Evolutionary conservation across 805 yeast genomes (phyloP).

Genomic region (Lipomyces anomalus): DNA sequence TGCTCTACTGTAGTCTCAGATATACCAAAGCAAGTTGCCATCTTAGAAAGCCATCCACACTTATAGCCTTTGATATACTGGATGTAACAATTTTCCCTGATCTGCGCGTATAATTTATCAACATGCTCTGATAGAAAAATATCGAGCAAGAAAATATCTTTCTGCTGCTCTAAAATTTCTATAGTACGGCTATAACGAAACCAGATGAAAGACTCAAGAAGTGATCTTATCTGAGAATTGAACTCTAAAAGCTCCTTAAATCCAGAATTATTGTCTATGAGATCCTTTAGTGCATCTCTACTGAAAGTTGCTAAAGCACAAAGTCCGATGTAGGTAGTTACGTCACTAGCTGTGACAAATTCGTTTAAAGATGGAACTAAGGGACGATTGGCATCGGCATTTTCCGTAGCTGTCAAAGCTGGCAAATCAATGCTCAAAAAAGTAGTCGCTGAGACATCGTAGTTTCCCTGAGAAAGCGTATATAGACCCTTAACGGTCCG

Average conservation of each 20-base stretch:
- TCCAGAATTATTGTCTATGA: conserved; percentile 12
- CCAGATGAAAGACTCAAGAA: conserved; percentile 17
- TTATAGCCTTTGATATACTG: conserved; percentile 20
- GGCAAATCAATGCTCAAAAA: conserved; percentile 3
- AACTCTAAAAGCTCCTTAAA: conserved; percentile 16
- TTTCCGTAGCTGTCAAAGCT: neutral
- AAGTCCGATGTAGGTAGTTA: conserved; percentile 15
- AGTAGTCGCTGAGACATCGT: conserved; percentile 6
- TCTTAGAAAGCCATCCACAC: conserved; percentile 12
- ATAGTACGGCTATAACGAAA: conserved; percentile 12
- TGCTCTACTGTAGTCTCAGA: conserved; percentile 7
- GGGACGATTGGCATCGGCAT: neutral
- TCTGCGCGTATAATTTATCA: conserved; percentile 6
- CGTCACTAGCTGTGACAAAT: conserved; percentile 12
- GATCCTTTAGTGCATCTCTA: conserved; percentile 9
- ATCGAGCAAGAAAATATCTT: conserved; percentile 16
- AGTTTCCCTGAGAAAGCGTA: conserved; percentile 8
- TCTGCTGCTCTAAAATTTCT: conserved; percentile 9
- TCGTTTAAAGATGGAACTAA: conserved; percentile 3
- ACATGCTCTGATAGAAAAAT: conserved; percentile 19
- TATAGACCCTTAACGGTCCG: conserved; percentile 11
- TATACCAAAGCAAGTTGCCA: conserved; percentile 20
- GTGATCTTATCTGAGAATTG: conserved; percentile 14
- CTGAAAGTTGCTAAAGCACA: conserved; percentile 16
- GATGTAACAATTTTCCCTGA: conserved; percentile 20